Evolutionary conservation across 495 filamentous ascomycete genomes (phyloP), one percentile per base, ranked within the genome.

Genomic region (Aspergillus bridgeri): DNA sequence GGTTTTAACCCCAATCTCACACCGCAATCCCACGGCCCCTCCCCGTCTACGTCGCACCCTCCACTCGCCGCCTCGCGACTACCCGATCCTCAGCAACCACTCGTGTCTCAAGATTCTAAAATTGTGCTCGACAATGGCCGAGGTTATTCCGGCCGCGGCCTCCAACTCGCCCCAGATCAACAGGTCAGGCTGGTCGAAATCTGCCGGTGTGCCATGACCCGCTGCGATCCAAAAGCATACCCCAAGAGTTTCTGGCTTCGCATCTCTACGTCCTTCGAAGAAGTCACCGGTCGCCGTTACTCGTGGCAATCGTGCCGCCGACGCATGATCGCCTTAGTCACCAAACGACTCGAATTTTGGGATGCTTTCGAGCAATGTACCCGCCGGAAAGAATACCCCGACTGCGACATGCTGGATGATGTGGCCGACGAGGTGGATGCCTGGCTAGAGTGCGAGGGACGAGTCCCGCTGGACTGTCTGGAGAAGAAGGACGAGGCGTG

Each of bases 281-380:
- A 27, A 19, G 29, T 45, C 27, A 65, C 60, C 33, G 61, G 60
- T 22, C 63, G 64, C 29, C 45, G 52, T 21, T 69, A 69, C 25
- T 65, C 64, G 0, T 64, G 62, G 61, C 57, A 57, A 21, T 66
- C 64, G 9, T 69, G 66, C 45, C 61, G 61, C 3, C 61, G 62
- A 20, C 63, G 64, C n/a, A 65, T 69, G 19, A 27, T 25, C 9
- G 53, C 54, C 19, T 57, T 61, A 18, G 53, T 69, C 42, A 21
- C 42, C 13, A 53, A 64, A 33, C 49, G 60, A 8, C 43, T 46
- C 27, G 38, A 53, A 8, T 62, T 50, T 23, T 58, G 51, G 44
- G 45, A 38, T n/a, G 42, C 49, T 19, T 45, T 58, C 24, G 48
- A 60, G 6, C 11, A 38, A 2, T 38, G 33, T 15, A 13, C 17